Percentiles rank a stretch among this genome's conserved stretches.
Conservation (phyloP, 257 asterid species). For the Eucommia ulmoides region DNA sequence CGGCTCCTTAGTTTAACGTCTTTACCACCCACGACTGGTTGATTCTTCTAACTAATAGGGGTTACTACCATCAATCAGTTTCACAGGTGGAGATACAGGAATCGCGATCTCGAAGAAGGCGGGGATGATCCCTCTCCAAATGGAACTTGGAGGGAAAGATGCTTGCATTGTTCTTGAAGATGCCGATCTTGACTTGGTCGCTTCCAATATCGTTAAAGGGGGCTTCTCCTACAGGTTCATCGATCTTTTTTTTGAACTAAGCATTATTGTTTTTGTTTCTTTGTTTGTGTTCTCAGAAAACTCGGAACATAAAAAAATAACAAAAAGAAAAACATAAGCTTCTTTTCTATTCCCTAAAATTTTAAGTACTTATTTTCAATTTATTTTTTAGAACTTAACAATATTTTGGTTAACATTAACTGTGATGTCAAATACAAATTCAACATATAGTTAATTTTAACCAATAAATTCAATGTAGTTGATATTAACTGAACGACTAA, state of each 20-base stretch:
- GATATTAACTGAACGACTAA: too few species aligned
- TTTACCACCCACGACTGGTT: neutral
- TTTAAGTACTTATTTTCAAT: neutral
- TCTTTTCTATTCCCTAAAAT: neutral
- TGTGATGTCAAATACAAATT: too few species aligned
- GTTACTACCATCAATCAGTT: neutral
- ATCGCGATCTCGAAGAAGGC: neutral
- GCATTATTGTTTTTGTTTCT: neutral
- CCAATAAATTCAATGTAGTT: too few species aligned
- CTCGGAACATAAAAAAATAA: too few species aligned
- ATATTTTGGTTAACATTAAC: too few species aligned
- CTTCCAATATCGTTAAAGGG: neutral
- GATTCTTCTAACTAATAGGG: neutral
- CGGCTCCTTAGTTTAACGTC: neutral
- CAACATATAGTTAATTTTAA: neutral
- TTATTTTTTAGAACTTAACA: neutral
- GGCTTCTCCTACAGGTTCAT: neutral
- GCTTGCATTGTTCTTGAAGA: neutral
- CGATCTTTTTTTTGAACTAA: neutral
- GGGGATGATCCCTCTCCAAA: constrained; percentile 1
- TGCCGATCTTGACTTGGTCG: neutral
- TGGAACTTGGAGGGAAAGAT: constrained; percentile 2
- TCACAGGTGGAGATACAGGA: constrained; percentile 1
- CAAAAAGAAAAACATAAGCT: neutral
- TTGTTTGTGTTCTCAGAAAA: too few species aligned